Percentiles rank a stretch among this genome's conserved stretches.
Conservation (phyloP, 2,329 filamentous ascomycete genomes). For the Nothophoma quercina region DNA sequence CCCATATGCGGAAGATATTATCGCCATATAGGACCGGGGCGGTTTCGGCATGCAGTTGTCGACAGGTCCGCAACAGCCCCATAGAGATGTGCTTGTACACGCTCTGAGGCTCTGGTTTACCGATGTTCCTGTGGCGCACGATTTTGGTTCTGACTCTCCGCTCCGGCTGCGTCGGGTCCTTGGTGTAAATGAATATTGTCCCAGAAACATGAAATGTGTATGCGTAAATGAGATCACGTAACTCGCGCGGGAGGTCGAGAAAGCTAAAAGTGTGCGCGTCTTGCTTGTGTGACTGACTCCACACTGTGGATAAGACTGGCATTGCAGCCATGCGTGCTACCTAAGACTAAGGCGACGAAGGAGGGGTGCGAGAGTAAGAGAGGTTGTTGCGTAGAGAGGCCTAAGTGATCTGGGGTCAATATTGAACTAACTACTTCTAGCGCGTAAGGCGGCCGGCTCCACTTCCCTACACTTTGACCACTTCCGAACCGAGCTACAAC, state of each 20-base stretch:
- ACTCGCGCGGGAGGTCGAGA: slow-evolving; percentile 43
- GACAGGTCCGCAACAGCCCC: slow-evolving; percentile 48
- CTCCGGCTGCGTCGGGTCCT: slow-evolving; percentile 20
- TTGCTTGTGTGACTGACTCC: slow-evolving; percentile 33
- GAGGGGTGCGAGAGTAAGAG: neutral
- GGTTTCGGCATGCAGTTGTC: slow-evolving; percentile 53
- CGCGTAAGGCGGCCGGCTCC: neutral
- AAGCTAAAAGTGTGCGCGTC: slow-evolving; percentile 25
- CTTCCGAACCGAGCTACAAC: neutral
- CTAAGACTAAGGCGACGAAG: neutral
- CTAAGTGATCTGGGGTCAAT: slow-evolving; percentile 4
- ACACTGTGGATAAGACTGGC: slow-evolving; percentile 16
- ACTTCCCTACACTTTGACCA: neutral
- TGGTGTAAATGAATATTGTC: slow-evolving; percentile 39
- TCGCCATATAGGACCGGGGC: slow-evolving; percentile 56
- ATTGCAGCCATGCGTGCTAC: neutral
- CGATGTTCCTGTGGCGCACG: slow-evolving; percentile 34
- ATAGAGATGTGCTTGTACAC: slow-evolving; percentile 27
- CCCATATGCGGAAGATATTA: slow-evolving; percentile 54
- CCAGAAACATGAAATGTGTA: slow-evolving; percentile 34
- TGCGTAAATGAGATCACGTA: slow-evolving; percentile 38
- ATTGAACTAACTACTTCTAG: slow-evolving; percentile 9
- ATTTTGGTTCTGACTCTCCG: slow-evolving; percentile 22
- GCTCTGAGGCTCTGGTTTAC: slow-evolving; percentile 32
- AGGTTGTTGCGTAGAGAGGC: neutral